Evolutionary conservation across 2,329 filamentous ascomycete species (phyloP).

Genomic region (Ascochyta fabae): DNA sequence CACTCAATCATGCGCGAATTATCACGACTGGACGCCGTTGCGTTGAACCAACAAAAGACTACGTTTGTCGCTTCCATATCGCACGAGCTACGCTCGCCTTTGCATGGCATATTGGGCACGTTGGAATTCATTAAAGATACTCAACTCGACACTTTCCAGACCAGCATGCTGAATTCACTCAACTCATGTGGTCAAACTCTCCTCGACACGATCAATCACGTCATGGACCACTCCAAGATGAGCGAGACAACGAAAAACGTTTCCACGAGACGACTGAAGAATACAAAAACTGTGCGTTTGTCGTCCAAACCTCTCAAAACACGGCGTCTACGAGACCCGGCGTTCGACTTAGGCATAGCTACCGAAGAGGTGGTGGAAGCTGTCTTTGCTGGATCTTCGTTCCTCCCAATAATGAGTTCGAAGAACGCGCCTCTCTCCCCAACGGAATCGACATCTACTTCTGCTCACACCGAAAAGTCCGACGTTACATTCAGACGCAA

Average conservation of each 20-base stretch:
- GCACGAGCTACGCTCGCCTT: slow-evolving; percentile 59
- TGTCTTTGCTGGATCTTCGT: slow-evolving; percentile 45
- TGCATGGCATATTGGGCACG: slow-evolving; percentile 51
- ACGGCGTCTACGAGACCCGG: slow-evolving; percentile 17
- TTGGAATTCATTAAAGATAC: slow-evolving; percentile 58
- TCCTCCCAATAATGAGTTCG: slow-evolving; percentile 20
- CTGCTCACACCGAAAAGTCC: background rate
- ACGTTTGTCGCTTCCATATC: slow-evolving; percentile 61
- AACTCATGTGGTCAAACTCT: slow-evolving; percentile 56
- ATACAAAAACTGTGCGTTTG: slow-evolving; percentile 34
- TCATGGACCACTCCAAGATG: slow-evolving; percentile 41
- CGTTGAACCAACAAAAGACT: slow-evolving; percentile 53
- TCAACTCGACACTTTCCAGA: slow-evolving; percentile 47
- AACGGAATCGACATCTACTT: slow-evolving; percentile 9
- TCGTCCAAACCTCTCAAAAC: slow-evolving; percentile 42
- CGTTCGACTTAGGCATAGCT: slow-evolving; percentile 30
- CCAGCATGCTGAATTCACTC: slow-evolving; percentile 55
- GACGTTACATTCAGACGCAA: slow-evolving; percentile 19
- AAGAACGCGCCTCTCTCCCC: slow-evolving; percentile 15
- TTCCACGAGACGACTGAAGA: slow-evolving; percentile 45
- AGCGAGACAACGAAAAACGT: slow-evolving; percentile 41
- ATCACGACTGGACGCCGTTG: slow-evolving; percentile 58
- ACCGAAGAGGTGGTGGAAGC: slow-evolving; percentile 36
- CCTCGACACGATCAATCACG: slow-evolving; percentile 53
- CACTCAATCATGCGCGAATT: slow-evolving; percentile 65